phyloP scores from a whole-genome alignment of 2,329 filamentous ascomycete genomes.

The Xylariales sp. region DNA sequence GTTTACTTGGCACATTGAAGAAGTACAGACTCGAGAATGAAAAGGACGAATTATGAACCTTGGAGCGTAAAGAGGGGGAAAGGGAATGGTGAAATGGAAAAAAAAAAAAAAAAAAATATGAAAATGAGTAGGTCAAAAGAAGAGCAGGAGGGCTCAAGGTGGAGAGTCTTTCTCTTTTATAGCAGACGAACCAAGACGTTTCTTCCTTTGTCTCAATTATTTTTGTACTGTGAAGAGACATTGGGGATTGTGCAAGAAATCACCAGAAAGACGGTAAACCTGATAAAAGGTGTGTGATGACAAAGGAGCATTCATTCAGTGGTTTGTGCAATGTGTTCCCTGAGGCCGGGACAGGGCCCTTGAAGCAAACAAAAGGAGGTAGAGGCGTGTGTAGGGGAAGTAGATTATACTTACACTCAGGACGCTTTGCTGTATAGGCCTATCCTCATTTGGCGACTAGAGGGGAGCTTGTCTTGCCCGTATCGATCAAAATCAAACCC shows the following conservation, averaged over 20 bases:
- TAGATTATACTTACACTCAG: constrained; percentile 25
- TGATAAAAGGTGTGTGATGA: constrained; percentile 9
- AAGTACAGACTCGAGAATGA: background rate
- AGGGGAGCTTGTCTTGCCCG: constrained; percentile 8
- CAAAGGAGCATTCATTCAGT: constrained; percentile 20
- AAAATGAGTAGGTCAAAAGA: constrained; percentile 7
- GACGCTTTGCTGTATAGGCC: background rate
- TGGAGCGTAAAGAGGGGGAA: background rate
- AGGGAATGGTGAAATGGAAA: constrained; percentile 2
- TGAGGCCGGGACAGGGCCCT: constrained; percentile 10
- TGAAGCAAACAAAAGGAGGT: constrained; percentile 34
- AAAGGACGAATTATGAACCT: constrained; percentile 13
- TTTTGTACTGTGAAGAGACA: constrained; percentile 34
- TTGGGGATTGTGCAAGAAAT: constrained; percentile 43
- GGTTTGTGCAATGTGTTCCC: background rate
- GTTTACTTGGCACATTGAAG: background rate
- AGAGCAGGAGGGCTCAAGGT: constrained; percentile 5
- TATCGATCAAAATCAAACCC: constrained; percentile 4
- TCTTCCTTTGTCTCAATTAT: constrained; percentile 28
- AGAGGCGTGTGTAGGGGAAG: background rate
- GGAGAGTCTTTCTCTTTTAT: background rate
- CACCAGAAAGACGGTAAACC: constrained; percentile 25
- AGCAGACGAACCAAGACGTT: constrained; percentile 5
- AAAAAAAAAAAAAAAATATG: constrained; percentile 7
- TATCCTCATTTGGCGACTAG: background rate